Percentiles rank a stretch among this genome's conserved stretches.
Evolutionary conservation across 345 rosid species (phyloP).

Genomic region (Corchorus olitorius): DNA sequence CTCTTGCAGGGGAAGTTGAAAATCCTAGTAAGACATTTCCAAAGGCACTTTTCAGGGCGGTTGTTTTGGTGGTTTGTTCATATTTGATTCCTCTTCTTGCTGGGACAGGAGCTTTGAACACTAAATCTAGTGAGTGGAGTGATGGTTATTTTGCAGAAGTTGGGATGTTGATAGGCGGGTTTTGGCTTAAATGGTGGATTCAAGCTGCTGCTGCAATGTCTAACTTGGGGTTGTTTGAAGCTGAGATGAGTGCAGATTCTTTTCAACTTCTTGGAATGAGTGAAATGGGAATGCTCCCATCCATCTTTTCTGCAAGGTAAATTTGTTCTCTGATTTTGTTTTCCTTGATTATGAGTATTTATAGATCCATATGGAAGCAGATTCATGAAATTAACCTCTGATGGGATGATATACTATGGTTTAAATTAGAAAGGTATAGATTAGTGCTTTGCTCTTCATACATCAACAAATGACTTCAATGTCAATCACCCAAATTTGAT

Average conservation of each 20-base stretch:
- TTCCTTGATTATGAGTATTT: background rate
- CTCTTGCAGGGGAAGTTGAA: conserved; percentile 90
- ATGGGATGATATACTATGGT: background rate
- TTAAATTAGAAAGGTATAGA: no score
- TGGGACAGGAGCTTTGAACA: conserved; percentile 67
- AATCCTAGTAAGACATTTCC: conserved; percentile 85
- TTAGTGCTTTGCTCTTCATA: background rate
- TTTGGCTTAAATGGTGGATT: conserved; percentile 89
- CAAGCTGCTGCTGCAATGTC: conserved; percentile 97
- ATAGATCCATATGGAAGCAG: background rate
- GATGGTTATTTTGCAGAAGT: conserved; percentile 96
- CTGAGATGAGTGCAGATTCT: conserved; percentile 95
- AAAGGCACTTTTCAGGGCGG: conserved; percentile 77
- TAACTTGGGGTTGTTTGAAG: conserved; percentile 91
- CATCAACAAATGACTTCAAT: background rate
- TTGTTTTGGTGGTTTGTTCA: conserved; percentile 71
- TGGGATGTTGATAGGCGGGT: conserved; percentile 86
- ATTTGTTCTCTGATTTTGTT: conserved; percentile 5
- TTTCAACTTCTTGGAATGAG: conserved; percentile 96
- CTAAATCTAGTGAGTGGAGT: conserved; percentile 67
- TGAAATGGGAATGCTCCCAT: conserved; percentile 89
- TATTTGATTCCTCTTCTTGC: conserved; percentile 85
- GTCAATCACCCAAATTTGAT: background rate
- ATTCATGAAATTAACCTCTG: background rate
- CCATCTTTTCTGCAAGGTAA: conserved; percentile 71